Evolutionary conservation across 257 asterid genomes (phyloP).

Genomic region (Salvia splendens): DNA sequence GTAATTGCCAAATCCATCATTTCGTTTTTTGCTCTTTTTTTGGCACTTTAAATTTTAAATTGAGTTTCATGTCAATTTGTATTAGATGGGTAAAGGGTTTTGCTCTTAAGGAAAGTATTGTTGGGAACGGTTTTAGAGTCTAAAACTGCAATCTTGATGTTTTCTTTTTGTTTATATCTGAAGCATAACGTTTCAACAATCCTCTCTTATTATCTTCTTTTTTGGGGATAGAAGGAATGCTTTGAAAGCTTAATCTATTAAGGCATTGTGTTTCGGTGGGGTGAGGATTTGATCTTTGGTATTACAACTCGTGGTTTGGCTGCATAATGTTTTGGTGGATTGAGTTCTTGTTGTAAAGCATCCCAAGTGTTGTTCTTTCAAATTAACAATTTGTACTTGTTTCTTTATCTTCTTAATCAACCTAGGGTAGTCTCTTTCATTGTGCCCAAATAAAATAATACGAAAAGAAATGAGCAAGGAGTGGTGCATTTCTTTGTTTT

Average conservation of each 20-base stretch:
- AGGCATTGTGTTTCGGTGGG: not conserved
- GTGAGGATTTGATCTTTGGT: not conserved
- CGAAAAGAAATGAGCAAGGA: not conserved
- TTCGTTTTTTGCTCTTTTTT: not conserved
- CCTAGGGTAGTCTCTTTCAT: not conserved
- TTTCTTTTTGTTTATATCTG: not conserved
- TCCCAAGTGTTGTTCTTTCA: constrained; percentile 14
- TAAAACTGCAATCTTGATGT: not conserved
- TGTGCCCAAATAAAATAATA: not conserved
- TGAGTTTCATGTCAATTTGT: constrained; percentile 9
- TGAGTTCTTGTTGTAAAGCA: not conserved
- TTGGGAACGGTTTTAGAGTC: constrained; percentile 3
- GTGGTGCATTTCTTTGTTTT: constrained; percentile 4
- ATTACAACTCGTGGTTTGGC: not conserved
- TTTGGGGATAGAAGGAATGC: not conserved
- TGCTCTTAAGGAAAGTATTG: not conserved
- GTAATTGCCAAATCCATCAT: constrained; percentile 19
- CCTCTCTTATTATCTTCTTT: not conserved
- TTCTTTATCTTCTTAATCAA: constrained; percentile 17
- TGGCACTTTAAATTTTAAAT: constrained; percentile 2
- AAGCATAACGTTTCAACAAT: not conserved
- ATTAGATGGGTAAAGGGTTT: not conserved
- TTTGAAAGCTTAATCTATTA: not conserved
- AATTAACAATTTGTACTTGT: not conserved
- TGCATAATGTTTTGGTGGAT: not conserved